Percentiles rank a stretch among this genome's conserved stretches.
Conservation (phyloP, 2,329 filamentous ascomycete species). For the Penicillium janthinellum region DNA sequence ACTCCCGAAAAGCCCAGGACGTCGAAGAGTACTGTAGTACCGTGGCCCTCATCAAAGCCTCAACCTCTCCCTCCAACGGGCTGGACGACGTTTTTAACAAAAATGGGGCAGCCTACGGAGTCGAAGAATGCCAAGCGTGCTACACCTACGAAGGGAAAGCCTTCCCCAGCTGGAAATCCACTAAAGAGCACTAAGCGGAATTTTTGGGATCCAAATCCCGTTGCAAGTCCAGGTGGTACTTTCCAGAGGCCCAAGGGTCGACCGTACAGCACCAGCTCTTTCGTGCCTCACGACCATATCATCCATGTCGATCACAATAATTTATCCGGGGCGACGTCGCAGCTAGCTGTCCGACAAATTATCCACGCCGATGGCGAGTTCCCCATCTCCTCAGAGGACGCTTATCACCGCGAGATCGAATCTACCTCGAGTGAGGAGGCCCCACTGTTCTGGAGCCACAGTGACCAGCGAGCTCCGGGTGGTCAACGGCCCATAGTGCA, state of each 20-base stretch:
- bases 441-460: slow-evolving; percentile 38
- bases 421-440: neutral
- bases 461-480: slow-evolving; percentile 49
- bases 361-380: neutral
- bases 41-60: neutral
- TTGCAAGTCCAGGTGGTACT: neutral
- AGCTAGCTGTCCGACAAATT: neutral
- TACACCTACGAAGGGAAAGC: neutral
- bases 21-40: neutral
- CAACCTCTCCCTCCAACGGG: neutral
- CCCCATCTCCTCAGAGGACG: neutral
- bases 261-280: neutral
- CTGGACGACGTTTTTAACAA: neutral
- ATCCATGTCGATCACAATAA: neutral
- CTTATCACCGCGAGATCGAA: neutral
- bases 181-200: neutral
- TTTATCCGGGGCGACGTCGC: neutral
- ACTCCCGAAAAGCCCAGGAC: neutral
- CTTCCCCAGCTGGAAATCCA: neutral
- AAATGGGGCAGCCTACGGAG: too few species aligned
- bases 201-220: slow-evolving; percentile 3
- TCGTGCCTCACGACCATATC: neutral
- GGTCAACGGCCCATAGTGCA: slow-evolving; percentile 66
- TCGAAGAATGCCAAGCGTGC: neutral
- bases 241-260: neutral